Percentiles rank a stretch among this genome's conserved stretches.
Evolutionary conservation across 2,329 filamentous ascomycete species (phyloP).

Genomic region (Nothomitra cinnamomea): DNA sequence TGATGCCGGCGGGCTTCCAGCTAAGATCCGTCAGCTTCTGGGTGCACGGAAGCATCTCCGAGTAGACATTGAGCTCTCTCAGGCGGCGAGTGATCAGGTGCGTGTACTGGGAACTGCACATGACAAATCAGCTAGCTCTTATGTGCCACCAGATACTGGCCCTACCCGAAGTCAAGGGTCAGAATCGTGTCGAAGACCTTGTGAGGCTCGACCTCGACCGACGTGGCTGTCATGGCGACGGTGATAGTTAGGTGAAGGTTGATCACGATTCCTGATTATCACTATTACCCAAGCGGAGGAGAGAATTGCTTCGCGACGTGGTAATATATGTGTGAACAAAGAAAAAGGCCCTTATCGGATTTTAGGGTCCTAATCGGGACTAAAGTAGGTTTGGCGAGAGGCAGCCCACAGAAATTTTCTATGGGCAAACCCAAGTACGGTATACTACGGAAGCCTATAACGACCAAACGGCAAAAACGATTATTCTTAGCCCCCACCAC

Average conservation of each 20-base stretch:
- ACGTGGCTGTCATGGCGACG: neutral
- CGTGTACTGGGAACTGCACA: constrained; percentile 42
- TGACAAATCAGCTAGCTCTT: constrained; percentile 6
- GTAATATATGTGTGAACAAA: neutral
- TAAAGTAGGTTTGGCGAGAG: neutral
- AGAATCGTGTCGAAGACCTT: constrained; percentile 48
- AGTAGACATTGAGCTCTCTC: constrained; percentile 64
- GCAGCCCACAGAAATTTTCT: neutral
- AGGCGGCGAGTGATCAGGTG: constrained; percentile 62
- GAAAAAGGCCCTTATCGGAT: neutral
- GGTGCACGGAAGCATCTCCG: constrained; percentile 78
- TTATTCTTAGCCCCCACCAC: too few species aligned
- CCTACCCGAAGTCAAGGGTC: constrained; percentile 48
- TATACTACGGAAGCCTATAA: neutral
- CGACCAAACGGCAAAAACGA: too few species aligned
- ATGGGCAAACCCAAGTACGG: neutral
- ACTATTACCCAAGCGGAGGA: neutral
- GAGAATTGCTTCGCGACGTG: neutral
- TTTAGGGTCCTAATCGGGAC: neutral
- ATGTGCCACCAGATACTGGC: constrained; percentile 3
- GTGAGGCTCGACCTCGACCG: constrained; percentile 24
- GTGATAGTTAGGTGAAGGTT: neutral
- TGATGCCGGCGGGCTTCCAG: constrained; percentile 72
- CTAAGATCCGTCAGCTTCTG: constrained; percentile 59
- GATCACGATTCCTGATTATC: neutral